Percentiles rank a stretch among this genome's conserved stretches.
These are phyloP conservation scores for Hypoxylon subgilvum DNA, from an alignment of 495 filamentous ascomycete genomes.

Conservation along the genomic window DNA sequence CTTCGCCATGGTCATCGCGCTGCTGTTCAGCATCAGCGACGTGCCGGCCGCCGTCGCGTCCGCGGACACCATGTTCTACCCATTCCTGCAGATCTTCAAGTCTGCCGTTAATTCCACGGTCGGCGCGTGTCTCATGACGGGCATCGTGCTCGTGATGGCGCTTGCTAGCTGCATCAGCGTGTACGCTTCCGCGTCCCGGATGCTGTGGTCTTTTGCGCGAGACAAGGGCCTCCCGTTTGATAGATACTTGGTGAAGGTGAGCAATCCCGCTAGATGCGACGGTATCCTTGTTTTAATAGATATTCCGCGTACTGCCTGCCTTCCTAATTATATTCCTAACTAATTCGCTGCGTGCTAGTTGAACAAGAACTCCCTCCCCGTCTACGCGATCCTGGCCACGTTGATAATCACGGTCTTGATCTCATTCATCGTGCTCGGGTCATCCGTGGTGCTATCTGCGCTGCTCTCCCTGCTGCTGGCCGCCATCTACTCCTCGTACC, in stretches of 20 bases:
- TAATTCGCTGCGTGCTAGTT: constrained; percentile 24
- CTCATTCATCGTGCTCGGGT: constrained; percentile 67
- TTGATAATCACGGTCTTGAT: constrained; percentile 59
- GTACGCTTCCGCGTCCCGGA: constrained; percentile 57
- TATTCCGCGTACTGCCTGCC: constrained; percentile 34
- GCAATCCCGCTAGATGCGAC: constrained; percentile 23
- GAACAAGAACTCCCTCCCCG: constrained; percentile 52
- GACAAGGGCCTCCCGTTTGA: constrained; percentile 66
- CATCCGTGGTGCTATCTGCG: constrained; percentile 60
- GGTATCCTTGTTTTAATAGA: no score
- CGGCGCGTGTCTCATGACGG: constrained; percentile 53
- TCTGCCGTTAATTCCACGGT: constrained; percentile 48
- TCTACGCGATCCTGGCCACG: constrained; percentile 57
- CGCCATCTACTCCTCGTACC: constrained; percentile 53
- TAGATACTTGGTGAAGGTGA: constrained; percentile 51
- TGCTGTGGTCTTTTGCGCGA: constrained; percentile 62
- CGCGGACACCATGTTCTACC: constrained; percentile 42
- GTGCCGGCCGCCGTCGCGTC: constrained; percentile 46
- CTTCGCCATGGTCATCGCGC: constrained; percentile 56
- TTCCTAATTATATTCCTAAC: constrained; percentile 13
- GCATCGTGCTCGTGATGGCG: constrained; percentile 51
- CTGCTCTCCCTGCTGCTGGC: constrained; percentile 57
- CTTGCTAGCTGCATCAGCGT: constrained; percentile 52
- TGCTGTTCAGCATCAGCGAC: constrained; percentile 57
- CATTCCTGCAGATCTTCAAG: constrained; percentile 60